Evolutionary conservation across 1,139 yeast species (phyloP).

Genomic region (Torulaspora pretoriensis): DNA sequence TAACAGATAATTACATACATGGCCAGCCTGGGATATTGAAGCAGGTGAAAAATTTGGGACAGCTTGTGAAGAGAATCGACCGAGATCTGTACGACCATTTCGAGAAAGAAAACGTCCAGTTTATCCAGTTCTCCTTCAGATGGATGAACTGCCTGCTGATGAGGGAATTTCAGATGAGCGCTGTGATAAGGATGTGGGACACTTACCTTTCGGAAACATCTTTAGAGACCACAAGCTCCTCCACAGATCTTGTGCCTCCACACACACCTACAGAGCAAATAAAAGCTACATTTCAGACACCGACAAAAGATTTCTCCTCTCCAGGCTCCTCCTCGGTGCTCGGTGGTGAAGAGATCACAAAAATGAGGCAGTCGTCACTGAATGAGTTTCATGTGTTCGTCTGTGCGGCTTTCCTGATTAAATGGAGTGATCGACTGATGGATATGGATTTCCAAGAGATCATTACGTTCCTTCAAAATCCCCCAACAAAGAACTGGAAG

Average conservation of each 20-base stretch:
- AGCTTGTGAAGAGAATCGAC: slow-evolving; percentile 77
- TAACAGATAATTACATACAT: slow-evolving; percentile 93
- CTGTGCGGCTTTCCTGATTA: slow-evolving; percentile 94
- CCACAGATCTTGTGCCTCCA: slow-evolving; percentile 18
- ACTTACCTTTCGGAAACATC: slow-evolving; percentile 82
- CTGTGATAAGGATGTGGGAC: slow-evolving; percentile 96
- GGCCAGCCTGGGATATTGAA: slow-evolving; percentile 96
- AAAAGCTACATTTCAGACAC: slow-evolving; percentile 22
- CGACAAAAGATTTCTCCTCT: slow-evolving; percentile 18
- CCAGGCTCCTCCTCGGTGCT: slow-evolving; percentile 16
- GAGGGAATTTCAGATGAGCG: slow-evolving; percentile 79
- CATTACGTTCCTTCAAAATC: slow-evolving; percentile 79
- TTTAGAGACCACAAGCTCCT: slow-evolving; percentile 27
- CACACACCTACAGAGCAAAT: slow-evolving; percentile 25
- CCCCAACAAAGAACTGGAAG: slow-evolving; percentile 82
- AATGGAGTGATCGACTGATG: slow-evolving; percentile 73
- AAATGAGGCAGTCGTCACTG: slow-evolving; percentile 55
- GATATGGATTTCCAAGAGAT: slow-evolving; percentile 94
- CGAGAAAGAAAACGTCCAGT: slow-evolving; percentile 76
- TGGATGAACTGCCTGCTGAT: slow-evolving; percentile 98
- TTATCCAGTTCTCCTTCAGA: slow-evolving; percentile 89
- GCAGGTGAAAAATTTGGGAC: slow-evolving; percentile 78
- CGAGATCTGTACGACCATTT: slow-evolving; percentile 67
- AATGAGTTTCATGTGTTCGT: slow-evolving; percentile 94
- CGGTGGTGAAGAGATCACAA: slow-evolving; percentile 18